Evolutionary conservation across 345 rosid genomes (phyloP).

Genomic region (Xanthoceras sorbifolium): DNA sequence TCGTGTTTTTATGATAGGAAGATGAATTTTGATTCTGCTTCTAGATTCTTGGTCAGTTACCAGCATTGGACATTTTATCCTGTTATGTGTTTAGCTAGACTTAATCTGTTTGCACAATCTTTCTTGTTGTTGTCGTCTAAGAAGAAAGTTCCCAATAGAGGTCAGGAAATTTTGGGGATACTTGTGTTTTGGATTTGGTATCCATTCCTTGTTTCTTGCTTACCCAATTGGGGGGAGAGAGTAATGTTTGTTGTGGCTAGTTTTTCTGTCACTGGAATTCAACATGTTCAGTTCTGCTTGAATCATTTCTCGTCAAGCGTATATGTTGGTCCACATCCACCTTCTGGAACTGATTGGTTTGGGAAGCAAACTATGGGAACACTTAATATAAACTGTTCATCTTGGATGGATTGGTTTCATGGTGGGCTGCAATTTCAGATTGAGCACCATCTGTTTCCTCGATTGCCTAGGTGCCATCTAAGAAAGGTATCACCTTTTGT

Average conservation of each 20-base stretch:
- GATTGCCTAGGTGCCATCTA: constrained; percentile 54
- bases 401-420: constrained; percentile 86
- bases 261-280: constrained; percentile 49
- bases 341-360: constrained; percentile 51
- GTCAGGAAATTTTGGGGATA: constrained; percentile 45
- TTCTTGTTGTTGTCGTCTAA: constrained; percentile 38
- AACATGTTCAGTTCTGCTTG: constrained; percentile 62
- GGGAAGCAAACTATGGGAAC: constrained; percentile 53
- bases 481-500: constrained; percentile 50
- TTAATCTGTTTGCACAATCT: constrained; percentile 55
- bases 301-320: constrained; percentile 56
- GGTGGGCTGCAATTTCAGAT: constrained; percentile 80
- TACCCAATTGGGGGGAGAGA: constrained; percentile 57
- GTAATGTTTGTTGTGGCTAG: constrained; percentile 47
- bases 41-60: constrained; percentile 55
- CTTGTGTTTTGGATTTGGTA: constrained; percentile 58
- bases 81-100: constrained; percentile 60
- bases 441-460: constrained; percentile 73
- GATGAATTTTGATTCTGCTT: constrained; percentile 45
- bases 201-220: constrained; percentile 53
- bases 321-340: constrained; percentile 57
- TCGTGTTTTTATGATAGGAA: constrained; percentile 49
- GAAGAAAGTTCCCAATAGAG: constrained; percentile 39
- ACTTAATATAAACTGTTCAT: constrained; percentile 46
- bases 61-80: constrained; percentile 67